Evolutionary conservation across 2,329 filamentous ascomycete species (phyloP).

Genomic region (Venturia nashicola): DNA sequence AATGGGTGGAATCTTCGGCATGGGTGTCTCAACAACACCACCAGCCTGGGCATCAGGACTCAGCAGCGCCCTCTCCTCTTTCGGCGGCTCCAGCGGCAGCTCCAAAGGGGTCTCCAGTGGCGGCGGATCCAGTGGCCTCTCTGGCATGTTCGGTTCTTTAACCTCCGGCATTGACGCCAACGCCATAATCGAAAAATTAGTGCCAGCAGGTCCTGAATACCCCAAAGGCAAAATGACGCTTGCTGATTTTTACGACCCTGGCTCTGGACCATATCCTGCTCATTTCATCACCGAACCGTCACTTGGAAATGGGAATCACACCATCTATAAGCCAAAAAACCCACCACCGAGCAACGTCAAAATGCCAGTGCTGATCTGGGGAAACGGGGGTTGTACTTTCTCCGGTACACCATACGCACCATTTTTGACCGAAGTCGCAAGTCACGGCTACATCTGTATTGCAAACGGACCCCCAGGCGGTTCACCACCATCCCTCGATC

Average conservation of each 20-base stretch:
- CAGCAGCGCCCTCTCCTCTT: not conserved
- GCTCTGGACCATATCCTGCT: constrained; percentile 10
- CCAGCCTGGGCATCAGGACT: not conserved
- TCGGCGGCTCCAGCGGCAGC: not conserved
- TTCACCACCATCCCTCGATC: not conserved
- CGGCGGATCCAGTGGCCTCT: not conserved
- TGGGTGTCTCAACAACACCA: not conserved
- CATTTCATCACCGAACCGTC: not conserved
- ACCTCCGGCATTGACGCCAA: not conserved
- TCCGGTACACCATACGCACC: constrained; percentile 5
- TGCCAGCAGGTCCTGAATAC: constrained; percentile 1
- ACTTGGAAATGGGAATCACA: not conserved
- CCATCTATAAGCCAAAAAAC: constrained; percentile 8
- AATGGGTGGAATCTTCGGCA: constrained; percentile 8
- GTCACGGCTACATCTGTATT: constrained; percentile 10
- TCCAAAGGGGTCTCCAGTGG: not conserved
- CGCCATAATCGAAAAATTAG: not conserved
- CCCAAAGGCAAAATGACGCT: not conserved
- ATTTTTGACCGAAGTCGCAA: constrained; percentile 9
- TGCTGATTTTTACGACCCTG: not conserved
- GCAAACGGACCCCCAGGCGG: constrained; percentile 8
- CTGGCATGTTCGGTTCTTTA: not conserved
- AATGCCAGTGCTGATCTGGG: constrained; percentile 10
- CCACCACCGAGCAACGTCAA: constrained; percentile 7
- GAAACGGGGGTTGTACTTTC: constrained; percentile 8